Evolutionary conservation across 1,284 basidiomycete genomes (phyloP), one percentile per base, ranked within the genome.

Genomic region (Moesziomyces sp.): DNA sequence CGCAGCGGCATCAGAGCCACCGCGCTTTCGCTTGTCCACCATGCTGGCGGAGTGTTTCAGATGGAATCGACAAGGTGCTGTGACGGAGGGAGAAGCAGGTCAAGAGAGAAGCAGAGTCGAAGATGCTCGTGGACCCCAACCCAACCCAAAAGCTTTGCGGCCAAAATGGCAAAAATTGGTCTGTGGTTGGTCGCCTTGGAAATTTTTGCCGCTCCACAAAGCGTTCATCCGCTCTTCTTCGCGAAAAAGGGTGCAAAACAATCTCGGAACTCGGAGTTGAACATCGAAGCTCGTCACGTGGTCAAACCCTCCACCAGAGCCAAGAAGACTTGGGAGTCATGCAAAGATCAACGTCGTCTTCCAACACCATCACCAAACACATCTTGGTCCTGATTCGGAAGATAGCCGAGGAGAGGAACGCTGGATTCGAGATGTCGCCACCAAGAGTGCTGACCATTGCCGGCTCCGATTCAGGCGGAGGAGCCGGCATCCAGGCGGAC

Each of bases 401-500:
- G 13, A 3, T 6, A 13, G 35, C 1, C 35, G 8, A 16, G 35
- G 16, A 5, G 35, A 35, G 11, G 35, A 35, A 1, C 35, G 13
- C 2, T 13, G 14, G 35, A 16, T 35, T 8, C 1, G 23, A 26
- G 19, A 74, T 69, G 71, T 62, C 64, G 10, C 78, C 71, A 34
- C 86, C 85, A 26, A 84, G 84, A 1, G 84, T 91, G 3, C 75
- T 93, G 52, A 92, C 92, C 0, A 93, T 94, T 21, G 92, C 93
- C 10, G 93, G 93, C n/a, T 89, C 90, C 19, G 94, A 97, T 81
- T 89, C 90, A 1, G 89, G 92, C 40, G 94, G 93, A 34, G 94
- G 94, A 2, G 94, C 94, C 35, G 94, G 94, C 0, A 93, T 96
- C 48, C 93, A 88, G 78, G 87, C 87, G 18, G 95, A 97, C 84